Evolutionary conservation across 2,329 filamentous ascomycete genomes (phyloP), one percentile per base, ranked within the genome.

Genomic region (Exserohilum rostratum): DNA sequence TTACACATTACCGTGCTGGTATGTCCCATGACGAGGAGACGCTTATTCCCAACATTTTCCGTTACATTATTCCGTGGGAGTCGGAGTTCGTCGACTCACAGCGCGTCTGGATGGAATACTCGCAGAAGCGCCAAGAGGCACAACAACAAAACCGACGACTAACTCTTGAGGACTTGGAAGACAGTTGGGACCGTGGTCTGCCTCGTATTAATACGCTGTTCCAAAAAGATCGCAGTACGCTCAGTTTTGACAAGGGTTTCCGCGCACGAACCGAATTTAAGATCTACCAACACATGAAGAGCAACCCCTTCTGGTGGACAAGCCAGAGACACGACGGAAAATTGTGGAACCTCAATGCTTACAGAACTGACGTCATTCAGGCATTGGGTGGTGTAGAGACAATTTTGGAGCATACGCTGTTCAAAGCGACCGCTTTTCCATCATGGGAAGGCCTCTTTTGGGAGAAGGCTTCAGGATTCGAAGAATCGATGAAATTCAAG

Each of bases 1-100:
- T 99, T 46, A 98, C 93, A 6, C 95, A 99, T 75, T 99, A 96
- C 80, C 88, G 95, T 56, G 90, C 93, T 56, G 95, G 95, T 78
- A 99, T 99, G 95, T 95, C 92, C 17, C 93, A 98, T 68, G 93
- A 98, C 60, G 93, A 98, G 73, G 95, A 99, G 77, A 98, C 95
- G 0, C 79, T 99, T 48, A 99, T 99, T 55, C 95, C 95, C 9
- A 98, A 99, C 74, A 99, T 99, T 67, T 98, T 98, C 87, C 88
- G 95, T 56, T 99, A 99, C 78, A 98, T 99, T 73, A 96, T 98
- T 62, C 93, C 95, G 0, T 99, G 95, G 95, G 95, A 99, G 75
- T 91, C 93, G 1, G 95, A 99, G 74, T 99, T 99, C 77, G 96
- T 98, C 64, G 96, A 99, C 74, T 99, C 95, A 3, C 96, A 99